A percentile compares a stretch with the other conserved stretches of the same genome.
phyloP scores from a whole-genome alignment of 163 green algal species.

The Dunaliella salina region DNA sequence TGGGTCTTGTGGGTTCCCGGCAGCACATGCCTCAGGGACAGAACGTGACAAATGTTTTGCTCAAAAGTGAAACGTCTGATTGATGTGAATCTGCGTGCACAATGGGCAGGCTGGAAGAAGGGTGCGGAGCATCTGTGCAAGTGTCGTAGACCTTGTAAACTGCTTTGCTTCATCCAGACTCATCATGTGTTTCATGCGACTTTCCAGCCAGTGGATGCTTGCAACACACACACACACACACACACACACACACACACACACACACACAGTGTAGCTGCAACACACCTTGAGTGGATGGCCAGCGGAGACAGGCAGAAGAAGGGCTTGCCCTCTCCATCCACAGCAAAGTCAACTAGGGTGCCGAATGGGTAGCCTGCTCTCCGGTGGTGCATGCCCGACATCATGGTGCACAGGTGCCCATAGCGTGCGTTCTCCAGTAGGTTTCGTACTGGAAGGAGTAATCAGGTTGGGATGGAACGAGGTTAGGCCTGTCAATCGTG shows the following conservation, averaged over 20 bases:
- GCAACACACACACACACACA: background rate
- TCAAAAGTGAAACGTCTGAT: too few species aligned
- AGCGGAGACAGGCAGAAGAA: slow-evolving; percentile 89
- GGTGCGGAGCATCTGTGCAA: too few species aligned
- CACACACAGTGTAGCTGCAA: too few species aligned
- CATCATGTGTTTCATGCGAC: background rate
- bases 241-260: too few species aligned
- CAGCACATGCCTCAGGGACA: too few species aligned
- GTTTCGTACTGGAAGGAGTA: slow-evolving; percentile 62
- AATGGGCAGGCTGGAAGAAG: too few species aligned
- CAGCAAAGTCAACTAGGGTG: slow-evolving; percentile 89
- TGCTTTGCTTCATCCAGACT: background rate
- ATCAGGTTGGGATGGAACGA: background rate
- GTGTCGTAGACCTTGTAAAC: background rate
- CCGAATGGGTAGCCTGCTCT: slow-evolving; percentile 93
- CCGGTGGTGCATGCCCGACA: slow-evolving; percentile 91
- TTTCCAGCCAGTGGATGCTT: background rate
- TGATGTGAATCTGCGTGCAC: too few species aligned
- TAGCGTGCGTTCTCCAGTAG: slow-evolving; percentile 70
- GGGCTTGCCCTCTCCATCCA: slow-evolving; percentile 77
- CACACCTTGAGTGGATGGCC: slow-evolving; percentile 84
- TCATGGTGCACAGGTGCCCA: slow-evolving; percentile 89
- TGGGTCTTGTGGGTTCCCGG: too few species aligned
- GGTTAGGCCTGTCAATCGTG: too few species aligned
- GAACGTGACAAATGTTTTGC: too few species aligned